A percentile compares a stretch with the other conserved stretches of the same genome.
These are phyloP conservation scores for Lentinus brumalis DNA, from an alignment of 768 basidiomycete species.

Conservation along the genomic window DNA sequence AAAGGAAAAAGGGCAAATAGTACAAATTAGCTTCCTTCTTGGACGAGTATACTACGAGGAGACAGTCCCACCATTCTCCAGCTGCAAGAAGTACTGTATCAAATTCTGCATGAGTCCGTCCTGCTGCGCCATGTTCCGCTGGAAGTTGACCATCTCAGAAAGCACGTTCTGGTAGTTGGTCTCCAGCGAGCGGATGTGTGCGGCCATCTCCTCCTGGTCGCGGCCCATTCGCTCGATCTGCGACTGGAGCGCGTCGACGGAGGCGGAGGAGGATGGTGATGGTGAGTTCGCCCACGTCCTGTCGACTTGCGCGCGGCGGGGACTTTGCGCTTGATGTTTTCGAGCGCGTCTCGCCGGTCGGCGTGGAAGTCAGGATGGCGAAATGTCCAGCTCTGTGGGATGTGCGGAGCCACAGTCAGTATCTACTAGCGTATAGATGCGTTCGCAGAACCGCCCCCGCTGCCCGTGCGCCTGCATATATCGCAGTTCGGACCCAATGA, in stretches of 20 bases:
- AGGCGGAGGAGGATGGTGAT: conserved; percentile 21
- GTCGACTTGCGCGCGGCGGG: conserved; percentile 41
- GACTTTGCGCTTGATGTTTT: conserved; percentile 67
- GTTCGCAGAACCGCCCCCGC: too few species aligned
- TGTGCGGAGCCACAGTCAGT: conserved; percentile 1
- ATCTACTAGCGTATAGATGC: too few species aligned
- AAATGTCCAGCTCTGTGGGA: conserved; percentile 48
- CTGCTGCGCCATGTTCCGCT: conserved; percentile 78
- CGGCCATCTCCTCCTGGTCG: conserved; percentile 52
- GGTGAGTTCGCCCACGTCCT: conserved; percentile 29
- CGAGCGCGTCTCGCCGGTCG: conserved; percentile 55
- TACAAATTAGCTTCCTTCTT: conserved; percentile 42
- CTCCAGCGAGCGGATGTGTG: conserved; percentile 59
- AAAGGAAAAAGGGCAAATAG: conserved; percentile 21
- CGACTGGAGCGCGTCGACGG: conserved; percentile 44
- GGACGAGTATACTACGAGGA: conserved; percentile 23
- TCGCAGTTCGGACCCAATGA: too few species aligned
- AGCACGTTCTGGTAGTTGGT: conserved; percentile 69
- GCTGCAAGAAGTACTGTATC: conserved; percentile 78
- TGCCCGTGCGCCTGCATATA: too few species aligned
- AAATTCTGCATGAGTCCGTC: conserved; percentile 81
- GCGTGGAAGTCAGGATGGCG: conserved; percentile 55
- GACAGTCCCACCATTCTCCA: conserved; percentile 56
- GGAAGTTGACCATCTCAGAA: conserved; percentile 71
- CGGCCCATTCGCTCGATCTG: conserved; percentile 51